Evolutionary conservation across 805 yeast genomes (phyloP), one percentile per base, ranked within the genome.

Genomic region (Metschnikowia borealis): DNA sequence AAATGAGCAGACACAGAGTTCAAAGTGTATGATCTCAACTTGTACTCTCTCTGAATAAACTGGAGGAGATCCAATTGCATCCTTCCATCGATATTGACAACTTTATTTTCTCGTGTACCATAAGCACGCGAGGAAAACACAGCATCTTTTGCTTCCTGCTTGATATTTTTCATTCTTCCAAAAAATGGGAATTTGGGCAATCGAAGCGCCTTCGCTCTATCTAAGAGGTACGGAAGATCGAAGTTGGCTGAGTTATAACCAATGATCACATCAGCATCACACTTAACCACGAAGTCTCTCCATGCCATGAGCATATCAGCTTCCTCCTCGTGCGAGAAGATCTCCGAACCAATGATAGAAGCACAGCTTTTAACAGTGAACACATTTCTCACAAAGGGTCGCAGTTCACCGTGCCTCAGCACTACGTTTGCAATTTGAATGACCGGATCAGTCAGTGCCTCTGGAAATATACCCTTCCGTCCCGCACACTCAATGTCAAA

Each of bases 401-500:
- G 81, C n/a, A 77, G 56, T 35, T 85, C 90, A 43, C 99, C 97
- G 46, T 85, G 84, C 46, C 81, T 74, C 60, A 89, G 85, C 2
- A 92, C 96, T 29, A 94, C 97, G 62, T 89, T 92, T 5, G 99
- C 99, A 55, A 94, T 95, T 69, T 95, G 99, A 63, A 94, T 94
- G 8, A 94, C 96, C 0, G 97, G 87, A 71, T 94, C 99, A 43
- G 82, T 79, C 54, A 87, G 87, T 1, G 99, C 85, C 63, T 94
- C 99, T 1, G 99, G 99, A 66, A 94, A 94, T 11, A 94, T 80
- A 48, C 99, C 99, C 56, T 89, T 87, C 68, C 99, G 82, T 41
- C 99, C 99, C 3, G 99, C 94, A 78, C 99, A 94, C 69, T 94
- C 99, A 54, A 94, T 94, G 76, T 94, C 99, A 66, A 94, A 92